Conservation (phyloP, 2,329 filamentous ascomycete species). For the Chaetomiaceae sp. region DNA sequence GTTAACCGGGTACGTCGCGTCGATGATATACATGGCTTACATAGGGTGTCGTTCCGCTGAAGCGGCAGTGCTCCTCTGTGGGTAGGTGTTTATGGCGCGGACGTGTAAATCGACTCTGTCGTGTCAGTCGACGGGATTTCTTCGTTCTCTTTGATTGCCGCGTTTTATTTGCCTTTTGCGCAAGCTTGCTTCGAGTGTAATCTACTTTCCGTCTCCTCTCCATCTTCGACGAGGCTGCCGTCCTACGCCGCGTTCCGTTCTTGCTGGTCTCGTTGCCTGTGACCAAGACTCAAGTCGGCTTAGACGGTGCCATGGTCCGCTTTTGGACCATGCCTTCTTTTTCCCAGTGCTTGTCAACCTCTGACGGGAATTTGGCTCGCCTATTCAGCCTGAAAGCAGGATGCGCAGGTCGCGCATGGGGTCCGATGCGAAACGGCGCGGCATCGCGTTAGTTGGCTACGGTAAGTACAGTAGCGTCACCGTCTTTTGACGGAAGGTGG, state of each 20-base stretch:
- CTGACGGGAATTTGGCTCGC: constrained; percentile 16
- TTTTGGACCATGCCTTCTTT: too few species aligned
- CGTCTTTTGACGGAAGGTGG: constrained; percentile 8
- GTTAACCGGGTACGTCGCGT: constrained; percentile 17
- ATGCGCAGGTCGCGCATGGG: constrained; percentile 1
- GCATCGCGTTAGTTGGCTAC: too few species aligned
- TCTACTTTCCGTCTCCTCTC: too few species aligned
- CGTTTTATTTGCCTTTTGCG: too few species aligned
- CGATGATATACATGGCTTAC: constrained; percentile 1
- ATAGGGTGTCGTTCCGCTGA: constrained; percentile 9
- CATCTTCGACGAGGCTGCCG: too few species aligned
- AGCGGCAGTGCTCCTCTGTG: too few species aligned
- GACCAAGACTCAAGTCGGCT: not conserved
- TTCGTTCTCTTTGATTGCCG: not conserved
- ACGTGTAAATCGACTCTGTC: not conserved
- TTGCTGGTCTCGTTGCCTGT: too few species aligned
- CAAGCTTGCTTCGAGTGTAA: too few species aligned
- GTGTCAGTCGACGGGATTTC: too few species aligned
- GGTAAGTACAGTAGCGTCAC: constrained; percentile 11
- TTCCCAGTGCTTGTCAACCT: not conserved
- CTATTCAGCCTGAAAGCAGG: constrained; percentile 23
- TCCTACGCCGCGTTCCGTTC: too few species aligned
- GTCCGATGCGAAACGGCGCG: not conserved
- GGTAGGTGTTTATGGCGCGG: not conserved
- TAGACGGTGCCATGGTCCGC: too few species aligned